Percentiles rank a stretch among this genome's conserved stretches.
These are phyloP conservation scores for Penicillium bialowiezense DNA, from an alignment of 495 filamentous ascomycete genomes.

Conservation along the genomic window DNA sequence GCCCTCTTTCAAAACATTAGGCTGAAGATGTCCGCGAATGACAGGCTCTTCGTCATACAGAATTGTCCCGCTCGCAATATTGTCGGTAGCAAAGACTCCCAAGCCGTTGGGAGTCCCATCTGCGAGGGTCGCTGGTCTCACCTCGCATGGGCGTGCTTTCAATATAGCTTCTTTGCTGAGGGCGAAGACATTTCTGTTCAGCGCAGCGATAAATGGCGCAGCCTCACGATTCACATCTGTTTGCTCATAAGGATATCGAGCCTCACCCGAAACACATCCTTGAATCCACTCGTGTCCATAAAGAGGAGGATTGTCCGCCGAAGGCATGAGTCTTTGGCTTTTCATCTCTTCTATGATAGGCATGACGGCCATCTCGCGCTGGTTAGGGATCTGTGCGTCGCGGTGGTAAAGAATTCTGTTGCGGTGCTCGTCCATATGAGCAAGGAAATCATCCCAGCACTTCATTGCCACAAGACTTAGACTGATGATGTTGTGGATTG, in stretches of 20 bases:
- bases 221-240: slow-evolving; percentile 16
- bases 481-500: slow-evolving; percentile 25
- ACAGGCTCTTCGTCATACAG: slow-evolving; percentile 29
- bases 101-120: slow-evolving; percentile 7
- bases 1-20: slow-evolving; percentile 1
- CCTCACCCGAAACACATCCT: slow-evolving; percentile 14
- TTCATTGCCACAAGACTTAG: slow-evolving; percentile 27
- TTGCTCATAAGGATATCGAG: slow-evolving; percentile 26
- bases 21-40: slow-evolving; percentile 26
- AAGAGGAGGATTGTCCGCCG: slow-evolving; percentile 1
- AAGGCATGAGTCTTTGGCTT: background rate
- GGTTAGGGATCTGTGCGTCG: slow-evolving; percentile 14
- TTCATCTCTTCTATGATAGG: background rate
- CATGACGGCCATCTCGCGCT: slow-evolving; percentile 3
- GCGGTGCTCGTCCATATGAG: slow-evolving; percentile 5
- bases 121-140: background rate
- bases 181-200: slow-evolving; percentile 17
- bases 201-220: slow-evolving; percentile 2
- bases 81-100: slow-evolving; percentile 20
- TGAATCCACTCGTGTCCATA: slow-evolving; percentile 20
- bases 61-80: slow-evolving; percentile 16
- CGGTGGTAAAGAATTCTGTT: background rate
- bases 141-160: background rate
- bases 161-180: background rate
- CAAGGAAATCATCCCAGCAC: slow-evolving; percentile 25